Conservation (phyloP, 805 yeast species). For the Limtongia smithiae region DNA sequence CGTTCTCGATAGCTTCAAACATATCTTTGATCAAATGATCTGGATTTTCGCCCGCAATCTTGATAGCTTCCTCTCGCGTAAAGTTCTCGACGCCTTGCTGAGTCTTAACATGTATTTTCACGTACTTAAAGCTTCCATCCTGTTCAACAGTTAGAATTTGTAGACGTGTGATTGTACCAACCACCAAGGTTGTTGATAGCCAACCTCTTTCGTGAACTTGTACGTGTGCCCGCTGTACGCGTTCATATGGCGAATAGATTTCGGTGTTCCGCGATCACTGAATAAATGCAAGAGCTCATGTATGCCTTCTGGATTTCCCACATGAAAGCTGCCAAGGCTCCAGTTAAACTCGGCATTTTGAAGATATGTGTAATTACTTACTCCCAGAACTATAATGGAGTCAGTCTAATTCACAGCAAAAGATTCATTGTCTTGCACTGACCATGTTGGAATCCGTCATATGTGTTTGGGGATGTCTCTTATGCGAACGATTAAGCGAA, state of each 20-base stretch:
- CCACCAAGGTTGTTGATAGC: not conserved
- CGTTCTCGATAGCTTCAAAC: conserved; percentile 71
- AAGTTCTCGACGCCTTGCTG: conserved; percentile 58
- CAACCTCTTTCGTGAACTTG: conserved; percentile 57
- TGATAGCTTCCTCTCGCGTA: conserved; percentile 45
- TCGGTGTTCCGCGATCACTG: conserved; percentile 82
- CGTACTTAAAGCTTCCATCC: conserved; percentile 55
- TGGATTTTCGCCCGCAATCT: conserved; percentile 65
- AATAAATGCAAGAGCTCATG: no score
- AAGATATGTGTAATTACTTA: no score
- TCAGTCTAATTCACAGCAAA: no score
- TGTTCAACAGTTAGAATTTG: conserved; percentile 41
- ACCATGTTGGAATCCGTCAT: no score
- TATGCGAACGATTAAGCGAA: conserved; percentile 83
- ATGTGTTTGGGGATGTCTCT: conserved; percentile 80
- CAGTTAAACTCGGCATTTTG: no score
- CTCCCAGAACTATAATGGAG: no score
- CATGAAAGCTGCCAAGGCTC: no score
- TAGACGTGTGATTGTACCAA: conserved; percentile 35
- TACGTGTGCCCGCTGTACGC: conserved; percentile 84
- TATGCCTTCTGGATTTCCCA: no score
- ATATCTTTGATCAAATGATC: conserved; percentile 79
- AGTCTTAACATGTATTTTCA: conserved; percentile 68
- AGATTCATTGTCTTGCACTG: no score
- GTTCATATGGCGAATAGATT: conserved; percentile 70